A percentile compares a stretch with the other conserved stretches of the same genome.
Conservation (phyloP, 345 rosid genomes). For the Acer saccharum region DNA sequence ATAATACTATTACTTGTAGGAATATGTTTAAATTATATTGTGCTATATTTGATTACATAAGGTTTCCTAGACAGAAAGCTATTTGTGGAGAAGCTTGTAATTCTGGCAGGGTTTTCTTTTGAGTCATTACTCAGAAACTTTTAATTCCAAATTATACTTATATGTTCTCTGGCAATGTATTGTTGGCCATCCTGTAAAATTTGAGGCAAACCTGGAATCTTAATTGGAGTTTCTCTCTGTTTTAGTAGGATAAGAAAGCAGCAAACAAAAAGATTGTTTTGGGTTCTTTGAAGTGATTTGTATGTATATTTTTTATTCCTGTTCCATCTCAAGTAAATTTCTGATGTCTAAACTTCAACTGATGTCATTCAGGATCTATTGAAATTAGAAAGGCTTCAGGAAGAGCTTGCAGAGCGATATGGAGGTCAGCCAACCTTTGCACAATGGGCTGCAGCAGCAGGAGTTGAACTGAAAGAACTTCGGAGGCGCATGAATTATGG, state of each 20-base stretch:
- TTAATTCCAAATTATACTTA: not conserved
- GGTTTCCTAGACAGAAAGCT: slow-evolving; percentile 5
- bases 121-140: not conserved
- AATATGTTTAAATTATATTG: not conserved
- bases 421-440: slow-evolving; percentile 74
- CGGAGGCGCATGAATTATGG: slow-evolving; percentile 75
- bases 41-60: not conserved
- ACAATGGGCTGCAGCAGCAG: slow-evolving; percentile 96
- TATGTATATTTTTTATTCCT: not conserved
- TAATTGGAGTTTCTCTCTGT: not conserved
- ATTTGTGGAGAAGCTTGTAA: not conserved
- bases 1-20: not conserved
- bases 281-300: not conserved
- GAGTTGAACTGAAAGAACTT: slow-evolving; percentile 70
- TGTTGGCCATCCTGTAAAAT: not conserved
- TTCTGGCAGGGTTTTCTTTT: not conserved
- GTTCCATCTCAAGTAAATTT: slow-evolving; percentile 9
- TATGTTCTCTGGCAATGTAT: slow-evolving; percentile 1
- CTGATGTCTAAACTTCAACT: slow-evolving; percentile 13
- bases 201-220: not conserved
- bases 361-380: slow-evolving; percentile 60
- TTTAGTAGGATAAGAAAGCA: not conserved
- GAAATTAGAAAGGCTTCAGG: slow-evolving; percentile 81
- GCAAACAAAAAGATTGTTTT: not conserved
- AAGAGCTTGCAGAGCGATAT: slow-evolving; percentile 65